These are phyloP conservation scores for Monosporascus sp. DNA, from an alignment of 2,329 filamentous ascomycete species.

Conservation along the genomic window DNA sequence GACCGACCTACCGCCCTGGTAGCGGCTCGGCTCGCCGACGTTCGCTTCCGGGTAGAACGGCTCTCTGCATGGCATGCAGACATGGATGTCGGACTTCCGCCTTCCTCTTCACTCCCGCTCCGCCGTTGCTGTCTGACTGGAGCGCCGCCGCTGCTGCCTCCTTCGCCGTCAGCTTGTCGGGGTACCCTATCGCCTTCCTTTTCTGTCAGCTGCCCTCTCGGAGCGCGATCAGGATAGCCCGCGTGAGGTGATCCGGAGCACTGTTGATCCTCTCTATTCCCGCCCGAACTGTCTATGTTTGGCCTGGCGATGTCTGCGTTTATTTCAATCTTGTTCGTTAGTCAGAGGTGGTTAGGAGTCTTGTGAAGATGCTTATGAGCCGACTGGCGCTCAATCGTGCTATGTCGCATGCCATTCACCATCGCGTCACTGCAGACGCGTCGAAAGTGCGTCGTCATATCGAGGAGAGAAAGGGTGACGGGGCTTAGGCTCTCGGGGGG, in stretches of 20 bases:
- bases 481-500: too few relatives aligned
- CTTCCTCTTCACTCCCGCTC: conserved; percentile 4
- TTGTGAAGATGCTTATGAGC: too few relatives aligned
- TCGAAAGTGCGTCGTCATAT: too few relatives aligned
- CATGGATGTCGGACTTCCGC: conserved; percentile 3
- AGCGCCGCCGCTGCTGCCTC: background rate
- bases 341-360: too few relatives aligned
- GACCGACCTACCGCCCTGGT: conserved; percentile 6
- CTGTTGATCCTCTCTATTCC: background rate
- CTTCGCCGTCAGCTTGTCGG: background rate
- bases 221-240: conserved; percentile 2
- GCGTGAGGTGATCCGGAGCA: background rate
- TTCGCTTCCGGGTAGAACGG: conserved; percentile 11
- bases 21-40: conserved; percentile 3
- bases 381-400: too few relatives aligned
- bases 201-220: background rate
- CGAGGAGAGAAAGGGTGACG: too few relatives aligned
- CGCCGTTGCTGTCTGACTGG: background rate
- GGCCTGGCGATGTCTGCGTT: background rate
- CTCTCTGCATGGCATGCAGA: conserved; percentile 10
- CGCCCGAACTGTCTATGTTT: background rate
- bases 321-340: too few relatives aligned
- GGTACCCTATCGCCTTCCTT: background rate
- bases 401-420: too few relatives aligned
- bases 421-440: too few relatives aligned